A percentile compares a stretch with the other conserved stretches of the same genome.
These are phyloP conservation scores for Telopea speciosissima DNA, from an alignment of 177 flowering plant genomes.

Conservation along the genomic window DNA sequence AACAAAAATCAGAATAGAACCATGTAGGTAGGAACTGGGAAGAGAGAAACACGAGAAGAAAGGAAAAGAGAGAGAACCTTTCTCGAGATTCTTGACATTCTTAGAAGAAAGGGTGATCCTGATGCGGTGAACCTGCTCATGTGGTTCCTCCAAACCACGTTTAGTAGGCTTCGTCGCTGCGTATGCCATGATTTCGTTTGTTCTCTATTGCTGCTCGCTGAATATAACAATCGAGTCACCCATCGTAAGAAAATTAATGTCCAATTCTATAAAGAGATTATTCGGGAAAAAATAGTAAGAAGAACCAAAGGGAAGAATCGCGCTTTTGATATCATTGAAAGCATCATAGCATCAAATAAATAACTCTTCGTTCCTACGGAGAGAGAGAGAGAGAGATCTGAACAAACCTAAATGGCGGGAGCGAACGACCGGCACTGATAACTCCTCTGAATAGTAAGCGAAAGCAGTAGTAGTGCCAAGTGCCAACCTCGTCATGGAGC, in stretches of 20 bases:
- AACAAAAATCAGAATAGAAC: neutral
- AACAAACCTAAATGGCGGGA: neutral
- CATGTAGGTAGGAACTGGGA: neutral
- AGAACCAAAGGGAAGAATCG: too few species aligned
- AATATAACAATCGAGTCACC: neutral
- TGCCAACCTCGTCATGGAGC: too few species aligned
- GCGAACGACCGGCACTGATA: neutral
- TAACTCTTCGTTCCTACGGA: neutral
- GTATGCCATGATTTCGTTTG: conserved; percentile 38
- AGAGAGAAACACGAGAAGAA: neutral
- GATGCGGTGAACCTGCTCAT: conserved; percentile 62
- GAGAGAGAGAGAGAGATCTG: neutral
- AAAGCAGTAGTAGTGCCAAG: too few species aligned
- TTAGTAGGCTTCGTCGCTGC: conserved; percentile 67
- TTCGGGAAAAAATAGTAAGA: too few species aligned
- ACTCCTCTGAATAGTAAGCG: neutral
- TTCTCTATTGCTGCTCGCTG: conserved; percentile 2
- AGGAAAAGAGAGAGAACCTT: conserved; percentile 31
- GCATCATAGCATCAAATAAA: too few species aligned
- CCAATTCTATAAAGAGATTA: neutral
- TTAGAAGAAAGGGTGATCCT: conserved; percentile 85
- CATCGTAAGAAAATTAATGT: neutral
- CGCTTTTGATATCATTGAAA: too few species aligned
- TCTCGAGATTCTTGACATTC: conserved; percentile 79
- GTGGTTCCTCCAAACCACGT: conserved; percentile 65